Percentiles rank a stretch among this genome's conserved stretches.
Conservation (phyloP, 164 flowering plant species). For the Magnolia kwangsiensis region DNA sequence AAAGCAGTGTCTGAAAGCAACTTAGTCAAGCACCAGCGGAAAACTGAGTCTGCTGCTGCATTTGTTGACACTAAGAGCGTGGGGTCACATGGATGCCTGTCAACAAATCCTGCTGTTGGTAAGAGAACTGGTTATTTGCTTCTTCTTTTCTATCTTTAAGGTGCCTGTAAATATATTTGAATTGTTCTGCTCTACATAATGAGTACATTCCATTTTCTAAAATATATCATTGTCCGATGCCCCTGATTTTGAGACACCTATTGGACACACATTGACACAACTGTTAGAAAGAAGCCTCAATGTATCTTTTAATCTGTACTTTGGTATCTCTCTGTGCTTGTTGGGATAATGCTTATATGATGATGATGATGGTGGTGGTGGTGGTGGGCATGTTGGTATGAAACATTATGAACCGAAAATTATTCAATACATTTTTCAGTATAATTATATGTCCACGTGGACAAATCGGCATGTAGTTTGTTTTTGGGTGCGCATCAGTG, state of each 20-base stretch:
- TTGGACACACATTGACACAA: too few species aligned
- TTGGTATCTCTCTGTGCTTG: too few species aligned
- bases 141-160: neutral
- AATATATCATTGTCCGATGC: too few species aligned
- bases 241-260: too few species aligned
- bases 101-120: conserved; percentile 44
- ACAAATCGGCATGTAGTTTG: neutral
- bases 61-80: conserved; percentile 15
- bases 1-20: conserved; percentile 24
- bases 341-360: neutral
- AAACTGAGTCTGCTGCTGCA: conserved; percentile 6
- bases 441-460: neutral
- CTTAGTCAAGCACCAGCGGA: conserved; percentile 14
- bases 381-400: neutral
- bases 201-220: neutral
- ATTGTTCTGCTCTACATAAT: neutral
- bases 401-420: too few species aligned
- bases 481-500: neutral
- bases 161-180: neutral
- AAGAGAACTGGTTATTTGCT: conserved; percentile 24
- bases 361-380: neutral
- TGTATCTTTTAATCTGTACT: too few species aligned
- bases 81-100: conserved; percentile 18
- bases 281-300: too few species aligned
- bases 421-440: neutral